phyloP scores from a whole-genome alignment of 331 rosid genomes.

The Phaseolus coccineus region DNA sequence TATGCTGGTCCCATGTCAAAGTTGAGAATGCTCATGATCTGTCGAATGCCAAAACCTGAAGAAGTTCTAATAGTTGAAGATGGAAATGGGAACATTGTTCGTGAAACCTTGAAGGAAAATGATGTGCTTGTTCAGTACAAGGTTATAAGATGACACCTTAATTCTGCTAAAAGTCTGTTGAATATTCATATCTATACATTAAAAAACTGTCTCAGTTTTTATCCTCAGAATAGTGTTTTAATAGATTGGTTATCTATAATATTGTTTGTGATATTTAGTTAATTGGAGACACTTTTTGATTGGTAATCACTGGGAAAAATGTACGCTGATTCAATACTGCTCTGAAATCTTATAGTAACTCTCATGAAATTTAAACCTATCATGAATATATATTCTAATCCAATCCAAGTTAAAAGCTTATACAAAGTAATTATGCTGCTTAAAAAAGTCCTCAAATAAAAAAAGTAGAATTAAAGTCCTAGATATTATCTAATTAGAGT shows the following conservation, averaged over 20 bases:
- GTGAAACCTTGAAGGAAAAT: slow-evolving; percentile 98
- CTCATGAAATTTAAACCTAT: neutral
- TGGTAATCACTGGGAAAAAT: neutral
- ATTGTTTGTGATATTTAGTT: neutral
- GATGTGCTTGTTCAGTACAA: slow-evolving; percentile 98
- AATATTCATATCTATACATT: neutral
- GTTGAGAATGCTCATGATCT: slow-evolving; percentile 96
- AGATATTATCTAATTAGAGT: neutral
- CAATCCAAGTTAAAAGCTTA: neutral
- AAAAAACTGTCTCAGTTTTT: neutral
- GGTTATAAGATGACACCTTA: slow-evolving; percentile 54
- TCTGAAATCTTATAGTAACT: neutral
- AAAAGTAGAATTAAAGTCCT: neutral
- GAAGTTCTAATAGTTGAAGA: slow-evolving; percentile 99
- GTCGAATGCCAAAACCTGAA: slow-evolving; percentile 99
- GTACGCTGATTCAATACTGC: neutral
- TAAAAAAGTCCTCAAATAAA: too few relatives aligned
- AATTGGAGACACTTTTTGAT: neutral
- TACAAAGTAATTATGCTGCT: neutral
- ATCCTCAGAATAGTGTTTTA: neutral
- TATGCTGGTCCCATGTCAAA: slow-evolving; percentile 92
- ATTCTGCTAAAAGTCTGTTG: slow-evolving; percentile 20
- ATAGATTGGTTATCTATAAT: slow-evolving; percentile 11
- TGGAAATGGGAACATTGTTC: slow-evolving; percentile 98
- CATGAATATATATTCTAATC: neutral